Evolutionary conservation across 345 rosid genomes (phyloP), one percentile per base, ranked within the genome.

Genomic region (Bruguiera gymnorhiza): DNA sequence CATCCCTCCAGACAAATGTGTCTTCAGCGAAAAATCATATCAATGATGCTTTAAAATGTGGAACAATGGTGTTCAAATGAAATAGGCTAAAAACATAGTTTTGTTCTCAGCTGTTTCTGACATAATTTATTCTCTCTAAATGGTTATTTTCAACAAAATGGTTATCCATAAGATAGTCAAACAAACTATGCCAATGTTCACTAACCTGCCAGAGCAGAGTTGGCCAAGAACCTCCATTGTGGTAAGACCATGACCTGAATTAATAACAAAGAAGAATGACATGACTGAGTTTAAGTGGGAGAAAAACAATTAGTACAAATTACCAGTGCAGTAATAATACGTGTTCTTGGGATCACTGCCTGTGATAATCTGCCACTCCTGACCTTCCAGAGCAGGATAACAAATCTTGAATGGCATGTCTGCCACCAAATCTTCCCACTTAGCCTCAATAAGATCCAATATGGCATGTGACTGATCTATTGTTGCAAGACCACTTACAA

Each of bases 271-370:
- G 31, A 70, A 62, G 24, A 36, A 50, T 34, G 9, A 64, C 5
- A 56, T 9, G 4, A 10, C 10, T 30, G 23, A 39, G 19, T 16
- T 9, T 18, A 32, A 13, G 16, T 30, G 4, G 50, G 46, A 30
- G 20, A 23, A 50, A 63, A 54, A 55, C 50, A 2, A 18, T 26
- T 32, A n/a, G 27, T 52, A n/a, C 52, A 59, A 65, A 34, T 10
- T 51, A 18, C 0, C 3, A 27, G 54, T 39, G 8, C 39, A 54
- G 68, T 23, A 21, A 20, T 7, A 20, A 87, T 65, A 94, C 98
- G 97, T 95, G 82, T 95, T 95, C 91, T 92, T 95, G 19, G 99
- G 99, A 82, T 95, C 99, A 65, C 98, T 82, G 59, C 98, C 99
- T 0, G 99, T 95, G 75, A 95, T 87, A 46, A 95, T 87, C 60